Conservation (phyloP, 164 flowering plant species). For the Amborella trichopoda region DNA sequence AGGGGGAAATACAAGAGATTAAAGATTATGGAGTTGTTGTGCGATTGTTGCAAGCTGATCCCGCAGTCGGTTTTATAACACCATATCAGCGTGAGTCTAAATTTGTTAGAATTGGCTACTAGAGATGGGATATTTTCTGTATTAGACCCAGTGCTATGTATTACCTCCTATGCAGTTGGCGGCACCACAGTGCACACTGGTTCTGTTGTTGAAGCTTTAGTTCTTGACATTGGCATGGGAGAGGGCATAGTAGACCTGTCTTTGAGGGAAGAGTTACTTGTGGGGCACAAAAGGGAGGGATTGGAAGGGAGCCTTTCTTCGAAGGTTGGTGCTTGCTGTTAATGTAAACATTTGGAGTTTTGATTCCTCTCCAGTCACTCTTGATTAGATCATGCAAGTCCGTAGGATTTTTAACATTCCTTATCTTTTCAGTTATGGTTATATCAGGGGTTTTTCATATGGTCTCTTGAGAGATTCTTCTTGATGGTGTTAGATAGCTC, state of each 20-base stretch:
- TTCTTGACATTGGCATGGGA: constrained; percentile 69
- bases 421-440: no score
- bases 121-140: not conserved
- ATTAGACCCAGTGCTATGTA: not conserved
- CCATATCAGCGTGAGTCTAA: constrained; percentile 57
- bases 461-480: no score
- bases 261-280: constrained; percentile 50
- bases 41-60: constrained; percentile 43
- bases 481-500: no score
- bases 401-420: no score
- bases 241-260: constrained; percentile 84
- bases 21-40: constrained; percentile 76
- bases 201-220: constrained; percentile 44
- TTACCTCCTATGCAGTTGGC: constrained; percentile 37
- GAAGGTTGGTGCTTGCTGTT: not conserved
- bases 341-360: no score
- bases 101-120: not conserved
- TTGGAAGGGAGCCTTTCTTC: not conserved
- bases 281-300: constrained; percentile 14
- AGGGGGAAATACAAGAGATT: constrained; percentile 52
- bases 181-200: constrained; percentile 38
- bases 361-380: no score
- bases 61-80: constrained; percentile 70
- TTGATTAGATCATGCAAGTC: no score
- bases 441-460: no score